Conservation (phyloP, 768 basidiomycete species). For the Candolleomyces eurysporus region DNA sequence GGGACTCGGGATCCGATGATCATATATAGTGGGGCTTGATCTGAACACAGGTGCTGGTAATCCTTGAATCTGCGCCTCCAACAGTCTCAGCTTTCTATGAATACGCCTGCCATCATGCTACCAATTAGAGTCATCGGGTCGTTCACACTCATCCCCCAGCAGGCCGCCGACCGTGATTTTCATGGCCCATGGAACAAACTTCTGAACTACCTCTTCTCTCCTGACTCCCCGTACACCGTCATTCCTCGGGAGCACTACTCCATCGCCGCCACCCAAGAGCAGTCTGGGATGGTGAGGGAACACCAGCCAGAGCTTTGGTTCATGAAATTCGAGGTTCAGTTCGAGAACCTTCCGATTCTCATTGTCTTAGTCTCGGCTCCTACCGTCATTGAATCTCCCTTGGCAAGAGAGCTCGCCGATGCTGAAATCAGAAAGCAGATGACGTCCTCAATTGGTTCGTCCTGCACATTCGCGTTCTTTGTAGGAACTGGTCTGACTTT, state of each 20-base stretch:
- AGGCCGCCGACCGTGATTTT: conserved; percentile 8
- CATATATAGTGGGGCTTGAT: too few species aligned
- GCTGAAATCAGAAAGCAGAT: conserved; percentile 18
- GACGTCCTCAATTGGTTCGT: conserved; percentile 11
- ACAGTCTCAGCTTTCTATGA: too few species aligned
- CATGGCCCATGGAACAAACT: conserved; percentile 16
- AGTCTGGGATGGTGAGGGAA: not conserved
- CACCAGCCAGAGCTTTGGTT: conserved; percentile 11
- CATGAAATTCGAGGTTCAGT: conserved; percentile 17
- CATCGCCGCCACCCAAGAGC: not conserved
- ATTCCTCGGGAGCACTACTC: conserved; percentile 6
- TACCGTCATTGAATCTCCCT: conserved; percentile 7
- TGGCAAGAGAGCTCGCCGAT: conserved; percentile 22
- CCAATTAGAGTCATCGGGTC: conserved; percentile 1
- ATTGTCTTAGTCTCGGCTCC: conserved; percentile 22
- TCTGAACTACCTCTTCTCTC: conserved; percentile 14
- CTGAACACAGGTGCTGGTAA: too few species aligned
- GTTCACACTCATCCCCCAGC: conserved; percentile 10
- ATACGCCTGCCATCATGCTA: not conserved
- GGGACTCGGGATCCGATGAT: too few species aligned
- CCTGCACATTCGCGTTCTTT: not conserved
- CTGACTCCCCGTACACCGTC: conserved; percentile 12
- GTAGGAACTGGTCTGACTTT: not conserved
- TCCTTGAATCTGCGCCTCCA: too few species aligned
- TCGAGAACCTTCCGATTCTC: conserved; percentile 21